Evolutionary conservation across 2,329 filamentous ascomycete species (phyloP).

Genomic region (Aspergillus amoenus): DNA sequence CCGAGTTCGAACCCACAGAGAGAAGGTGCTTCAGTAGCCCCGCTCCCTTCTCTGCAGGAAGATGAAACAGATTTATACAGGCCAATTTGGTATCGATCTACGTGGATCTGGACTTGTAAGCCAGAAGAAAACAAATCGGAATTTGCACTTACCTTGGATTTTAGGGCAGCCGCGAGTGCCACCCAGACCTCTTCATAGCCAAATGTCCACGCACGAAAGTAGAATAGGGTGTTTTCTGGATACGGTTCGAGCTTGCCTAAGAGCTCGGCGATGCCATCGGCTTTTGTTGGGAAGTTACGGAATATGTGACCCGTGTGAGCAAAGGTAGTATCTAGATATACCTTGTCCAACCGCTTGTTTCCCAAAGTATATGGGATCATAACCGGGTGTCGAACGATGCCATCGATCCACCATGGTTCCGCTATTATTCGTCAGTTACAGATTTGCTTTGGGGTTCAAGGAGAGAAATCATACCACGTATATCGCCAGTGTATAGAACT

Average conservation of each 20-base stretch:
- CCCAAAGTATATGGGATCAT: conserved; percentile 72
- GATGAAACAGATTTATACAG: conserved; percentile 67
- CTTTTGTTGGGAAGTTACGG: conserved; percentile 61
- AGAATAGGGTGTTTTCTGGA: conserved; percentile 73
- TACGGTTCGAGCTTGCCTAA: conserved; percentile 67
- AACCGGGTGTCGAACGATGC: conserved; percentile 67
- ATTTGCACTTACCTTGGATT: conserved; percentile 54
- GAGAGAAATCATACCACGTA: conserved; percentile 54
- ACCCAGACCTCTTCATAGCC: conserved; percentile 93
- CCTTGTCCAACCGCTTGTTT: conserved; percentile 67
- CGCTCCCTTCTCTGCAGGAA: conserved; percentile 29
- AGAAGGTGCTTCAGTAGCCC: conserved; percentile 61
- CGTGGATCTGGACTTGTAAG: conserved; percentile 61
- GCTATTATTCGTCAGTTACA: conserved; percentile 37
- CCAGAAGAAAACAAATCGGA: neutral
- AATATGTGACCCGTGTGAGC: conserved; percentile 52
- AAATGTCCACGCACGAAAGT: conserved; percentile 87
- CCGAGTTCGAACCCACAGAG: conserved; percentile 74
- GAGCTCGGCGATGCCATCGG: conserved; percentile 73
- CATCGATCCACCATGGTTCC: conserved; percentile 82
- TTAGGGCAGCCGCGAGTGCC: conserved; percentile 69
- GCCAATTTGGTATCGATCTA: conserved; percentile 75
- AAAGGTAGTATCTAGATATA: conserved; percentile 90
- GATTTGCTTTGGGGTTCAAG: neutral
- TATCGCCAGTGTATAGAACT: conserved; percentile 84